These are phyloP conservation scores for Pichia sp. DNA, from an alignment of 1,139 yeast species.

Conservation along the genomic window DNA sequence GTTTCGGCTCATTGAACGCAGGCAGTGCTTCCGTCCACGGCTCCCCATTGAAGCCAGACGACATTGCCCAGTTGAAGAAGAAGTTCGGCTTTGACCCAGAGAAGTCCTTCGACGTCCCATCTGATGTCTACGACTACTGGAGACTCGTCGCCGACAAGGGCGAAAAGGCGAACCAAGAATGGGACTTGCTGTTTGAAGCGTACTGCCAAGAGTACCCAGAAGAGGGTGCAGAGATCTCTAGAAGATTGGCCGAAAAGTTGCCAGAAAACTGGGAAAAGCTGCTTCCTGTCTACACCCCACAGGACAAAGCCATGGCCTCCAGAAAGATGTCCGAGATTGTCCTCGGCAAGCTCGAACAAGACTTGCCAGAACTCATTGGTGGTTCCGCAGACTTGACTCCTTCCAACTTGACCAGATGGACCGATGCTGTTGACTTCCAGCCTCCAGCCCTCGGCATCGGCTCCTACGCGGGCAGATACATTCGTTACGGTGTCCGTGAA, in stretches of 20 bases:
- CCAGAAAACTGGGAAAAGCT: slow-evolving; percentile 80
- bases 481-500: slow-evolving; percentile 98
- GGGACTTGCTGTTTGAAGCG: slow-evolving; percentile 62
- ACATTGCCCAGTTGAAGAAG: slow-evolving; percentile 79
- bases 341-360: slow-evolving; percentile 58
- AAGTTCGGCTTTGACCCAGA: slow-evolving; percentile 88
- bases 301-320: slow-evolving; percentile 83
- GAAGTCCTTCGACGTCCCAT: slow-evolving; percentile 72
- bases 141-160: slow-evolving; percentile 57
- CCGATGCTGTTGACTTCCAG: slow-evolving; percentile 88
- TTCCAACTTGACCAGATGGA: slow-evolving; percentile 91
- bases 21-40: slow-evolving; percentile 98
- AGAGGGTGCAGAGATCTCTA: slow-evolving; percentile 71
- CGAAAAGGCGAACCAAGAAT: slow-evolving; percentile 61
- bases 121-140: slow-evolving; percentile 76
- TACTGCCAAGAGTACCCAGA: slow-evolving; percentile 74
- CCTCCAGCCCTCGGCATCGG: slow-evolving; percentile 80
- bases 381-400: slow-evolving; percentile 99
- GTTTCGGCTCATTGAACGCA: slow-evolving; percentile 81
- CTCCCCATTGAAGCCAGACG: slow-evolving; percentile 93
- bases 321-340: slow-evolving; percentile 92
- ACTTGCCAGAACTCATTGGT: slow-evolving; percentile 86
- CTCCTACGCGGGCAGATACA: slow-evolving; percentile 86
- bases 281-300: slow-evolving; percentile 76
- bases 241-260: slow-evolving; percentile 77